phyloP scores from a whole-genome alignment of 2,329 filamentous ascomycete species.

The Hypoxylon sp. region DNA sequence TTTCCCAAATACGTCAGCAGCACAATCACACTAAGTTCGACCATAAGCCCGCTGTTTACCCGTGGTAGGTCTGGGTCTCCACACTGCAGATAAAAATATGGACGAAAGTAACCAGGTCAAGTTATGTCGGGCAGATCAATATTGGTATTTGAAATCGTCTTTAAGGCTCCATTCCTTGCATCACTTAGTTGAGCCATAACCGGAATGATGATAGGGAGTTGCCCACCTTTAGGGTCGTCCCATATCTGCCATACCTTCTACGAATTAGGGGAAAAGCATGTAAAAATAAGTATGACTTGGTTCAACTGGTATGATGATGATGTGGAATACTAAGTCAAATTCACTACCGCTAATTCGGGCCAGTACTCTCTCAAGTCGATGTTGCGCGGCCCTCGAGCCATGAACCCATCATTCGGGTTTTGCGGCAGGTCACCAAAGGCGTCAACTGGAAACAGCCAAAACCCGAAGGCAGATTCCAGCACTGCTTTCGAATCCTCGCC shows the following conservation, averaged over 20 bases:
- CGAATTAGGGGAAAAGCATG: background rate
- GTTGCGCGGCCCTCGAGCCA: background rate
- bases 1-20: background rate
- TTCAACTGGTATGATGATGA: background rate
- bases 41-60: background rate
- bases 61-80: too few relatives aligned
- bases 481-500: background rate
- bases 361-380: constrained; percentile 30
- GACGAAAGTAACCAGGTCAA: too few relatives aligned
- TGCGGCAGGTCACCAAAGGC: constrained; percentile 20
- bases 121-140: too few relatives aligned
- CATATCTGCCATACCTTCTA: background rate
- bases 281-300: background rate
- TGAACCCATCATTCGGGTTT: background rate
- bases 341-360: constrained; percentile 29
- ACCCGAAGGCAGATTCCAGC: constrained; percentile 31
- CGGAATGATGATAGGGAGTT: background rate
- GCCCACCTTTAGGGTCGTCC: background rate
- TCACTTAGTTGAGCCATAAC: too few relatives aligned
- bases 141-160: too few relatives aligned
- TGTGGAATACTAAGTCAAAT: constrained; percentile 10
- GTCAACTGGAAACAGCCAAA: constrained; percentile 39
- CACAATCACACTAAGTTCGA: background rate
- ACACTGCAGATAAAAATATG: too few relatives aligned
- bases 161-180: too few relatives aligned